A percentile compares a stretch with the other conserved stretches of the same genome.
phyloP scores from a whole-genome alignment of 768 basidiomycete species.

The Pleurotus eryngii region DNA sequence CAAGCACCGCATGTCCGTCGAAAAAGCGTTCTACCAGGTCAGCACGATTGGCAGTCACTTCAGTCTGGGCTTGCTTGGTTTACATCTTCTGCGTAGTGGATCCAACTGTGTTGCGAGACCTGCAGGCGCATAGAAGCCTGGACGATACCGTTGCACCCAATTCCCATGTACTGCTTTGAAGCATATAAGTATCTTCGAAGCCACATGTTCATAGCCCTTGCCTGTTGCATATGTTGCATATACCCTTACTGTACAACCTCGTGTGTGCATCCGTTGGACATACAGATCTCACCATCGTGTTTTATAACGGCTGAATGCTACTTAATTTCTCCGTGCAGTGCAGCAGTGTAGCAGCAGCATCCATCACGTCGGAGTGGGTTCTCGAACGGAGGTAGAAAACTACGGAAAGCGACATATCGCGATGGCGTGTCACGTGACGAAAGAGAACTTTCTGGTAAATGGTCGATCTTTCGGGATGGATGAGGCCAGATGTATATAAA shows the following conservation, averaged over 20 bases:
- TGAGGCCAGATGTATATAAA: neutral
- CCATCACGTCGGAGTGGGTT: neutral
- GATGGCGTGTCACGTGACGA: conserved; percentile 1
- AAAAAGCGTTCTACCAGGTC: conserved; percentile 93
- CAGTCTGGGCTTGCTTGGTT: conserved; percentile 12
- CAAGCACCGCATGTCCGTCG: conserved; percentile 82
- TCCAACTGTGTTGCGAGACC: conserved; percentile 81
- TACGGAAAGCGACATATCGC: neutral
- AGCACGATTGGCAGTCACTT: conserved; percentile 20
- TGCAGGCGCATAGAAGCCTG: conserved; percentile 83
- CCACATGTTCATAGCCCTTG: neutral
- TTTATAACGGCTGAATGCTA: neutral
- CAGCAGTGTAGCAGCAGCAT: neutral
- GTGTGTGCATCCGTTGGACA: neutral
- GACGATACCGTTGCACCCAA: conserved; percentile 44
- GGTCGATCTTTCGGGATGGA: conserved; percentile 5
- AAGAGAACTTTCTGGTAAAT: conserved; percentile 6
- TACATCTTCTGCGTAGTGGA: conserved; percentile 55
- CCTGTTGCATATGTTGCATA: conserved; percentile 7
- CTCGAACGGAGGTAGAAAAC: neutral
- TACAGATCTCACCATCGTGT: conserved; percentile 2
- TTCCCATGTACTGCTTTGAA: conserved; percentile 5
- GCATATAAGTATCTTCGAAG: neutral
- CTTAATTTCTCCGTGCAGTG: conserved; percentile 9
- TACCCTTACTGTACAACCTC: conserved; percentile 12